Percentiles rank a stretch among this genome's conserved stretches.
These are phyloP conservation scores for Penicillium verhagenii DNA, from an alignment of 495 filamentous ascomycete genomes.

Conservation along the genomic window DNA sequence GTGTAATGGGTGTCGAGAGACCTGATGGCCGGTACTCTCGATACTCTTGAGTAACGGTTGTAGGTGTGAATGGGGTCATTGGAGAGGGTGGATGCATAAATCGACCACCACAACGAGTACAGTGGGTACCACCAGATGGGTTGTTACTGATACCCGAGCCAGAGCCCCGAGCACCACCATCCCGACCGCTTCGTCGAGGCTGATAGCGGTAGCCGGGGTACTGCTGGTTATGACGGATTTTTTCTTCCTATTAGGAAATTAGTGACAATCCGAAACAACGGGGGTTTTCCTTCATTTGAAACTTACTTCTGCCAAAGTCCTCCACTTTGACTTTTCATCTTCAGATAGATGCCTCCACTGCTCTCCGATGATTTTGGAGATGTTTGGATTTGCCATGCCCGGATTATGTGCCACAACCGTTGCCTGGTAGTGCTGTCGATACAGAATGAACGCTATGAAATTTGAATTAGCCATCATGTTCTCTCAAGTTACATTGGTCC, in stretches of 20 bases:
- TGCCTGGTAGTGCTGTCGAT: constrained; percentile 90
- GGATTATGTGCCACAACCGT: constrained; percentile 78
- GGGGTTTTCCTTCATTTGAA: too few relatives aligned
- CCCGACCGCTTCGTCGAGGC: constrained; percentile 73
- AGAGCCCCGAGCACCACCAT: constrained; percentile 32
- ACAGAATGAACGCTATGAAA: constrained; percentile 88
- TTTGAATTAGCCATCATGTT: constrained; percentile 14
- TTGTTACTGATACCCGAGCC: constrained; percentile 41
- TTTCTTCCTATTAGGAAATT: constrained; percentile 68
- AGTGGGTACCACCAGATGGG: constrained; percentile 38
- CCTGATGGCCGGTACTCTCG: constrained; percentile 15
- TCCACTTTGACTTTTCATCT: constrained; percentile 85
- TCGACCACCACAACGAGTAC: constrained; percentile 44
- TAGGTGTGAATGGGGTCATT: constrained; percentile 36
- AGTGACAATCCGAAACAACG: neutral
- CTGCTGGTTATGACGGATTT: constrained; percentile 81
- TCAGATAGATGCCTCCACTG: constrained; percentile 78
- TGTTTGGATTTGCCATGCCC: constrained; percentile 91
- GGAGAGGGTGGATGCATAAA: constrained; percentile 50
- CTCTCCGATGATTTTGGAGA: constrained; percentile 96
- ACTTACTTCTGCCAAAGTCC: constrained; percentile 76
- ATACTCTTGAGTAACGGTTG: constrained; percentile 6
- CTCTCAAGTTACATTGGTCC: neutral
- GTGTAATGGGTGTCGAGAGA: constrained; percentile 17
- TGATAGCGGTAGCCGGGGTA: constrained; percentile 95